Percentiles rank a stretch among this genome's conserved stretches.
phyloP scores from a whole-genome alignment of 495 filamentous ascomycete genomes.

The Jackrogersella multiformis region DNA sequence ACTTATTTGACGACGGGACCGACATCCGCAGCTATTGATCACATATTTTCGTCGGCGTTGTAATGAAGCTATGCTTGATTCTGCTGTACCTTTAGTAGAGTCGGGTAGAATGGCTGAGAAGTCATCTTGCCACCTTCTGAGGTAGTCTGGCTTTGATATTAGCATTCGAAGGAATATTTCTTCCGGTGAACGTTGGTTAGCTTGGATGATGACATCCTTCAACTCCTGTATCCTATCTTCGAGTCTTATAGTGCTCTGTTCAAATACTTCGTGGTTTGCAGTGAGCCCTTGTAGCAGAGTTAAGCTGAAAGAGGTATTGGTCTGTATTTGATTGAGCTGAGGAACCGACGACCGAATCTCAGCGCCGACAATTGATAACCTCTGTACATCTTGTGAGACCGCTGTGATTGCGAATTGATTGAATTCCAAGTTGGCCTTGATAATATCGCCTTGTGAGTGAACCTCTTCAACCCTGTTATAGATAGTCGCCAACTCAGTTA shows the following conservation, averaged over 20 bases:
- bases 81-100: not conserved
- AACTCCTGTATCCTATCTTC: not conserved
- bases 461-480: not conserved
- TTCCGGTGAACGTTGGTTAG: not conserved
- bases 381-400: not conserved
- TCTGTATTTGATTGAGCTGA: not conserved
- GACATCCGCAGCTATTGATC: not conserved
- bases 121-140: slow-evolving; percentile 1
- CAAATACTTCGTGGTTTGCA: not conserved
- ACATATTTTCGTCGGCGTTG: too few species aligned
- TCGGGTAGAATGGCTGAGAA: not conserved
- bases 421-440: not conserved
- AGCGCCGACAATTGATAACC: not conserved
- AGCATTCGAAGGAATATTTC: slow-evolving; percentile 2
- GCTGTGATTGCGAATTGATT: not conserved
- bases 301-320: not conserved
- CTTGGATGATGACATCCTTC: not conserved
- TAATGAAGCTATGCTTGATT: not conserved
- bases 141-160: slow-evolving; percentile 5
- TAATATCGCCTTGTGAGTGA: not conserved
- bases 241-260: not conserved
- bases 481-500: not conserved
- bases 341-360: not conserved
- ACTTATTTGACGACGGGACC: not conserved
- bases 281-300: not conserved